phyloP scores from a whole-genome alignment of 306 rosid genomes.

The Glycine latifolia region DNA sequence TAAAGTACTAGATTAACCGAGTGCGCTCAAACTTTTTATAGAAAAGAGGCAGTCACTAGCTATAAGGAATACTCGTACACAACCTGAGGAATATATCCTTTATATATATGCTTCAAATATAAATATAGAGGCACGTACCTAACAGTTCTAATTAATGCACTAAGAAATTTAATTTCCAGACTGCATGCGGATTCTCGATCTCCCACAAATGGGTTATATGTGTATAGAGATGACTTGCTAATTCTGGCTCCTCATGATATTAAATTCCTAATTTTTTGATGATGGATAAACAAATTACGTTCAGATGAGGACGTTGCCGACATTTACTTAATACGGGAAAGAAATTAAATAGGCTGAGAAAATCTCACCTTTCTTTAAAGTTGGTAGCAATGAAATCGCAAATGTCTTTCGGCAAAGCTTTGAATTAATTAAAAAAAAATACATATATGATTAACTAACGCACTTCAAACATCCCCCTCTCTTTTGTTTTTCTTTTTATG shows the following conservation, averaged over 20 bases:
- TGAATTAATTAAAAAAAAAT: neutral
- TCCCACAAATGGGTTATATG: neutral
- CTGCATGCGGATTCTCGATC: conserved; percentile 13
- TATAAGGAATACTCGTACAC: conserved; percentile 48
- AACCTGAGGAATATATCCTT: conserved; percentile 54
- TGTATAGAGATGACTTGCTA: neutral
- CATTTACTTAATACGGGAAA: neutral
- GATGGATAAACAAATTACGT: neutral
- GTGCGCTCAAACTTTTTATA: conserved; percentile 49
- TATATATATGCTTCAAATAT: conserved; percentile 34
- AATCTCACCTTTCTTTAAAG: conserved; percentile 11
- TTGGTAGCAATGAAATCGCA: neutral
- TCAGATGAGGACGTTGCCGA: neutral
- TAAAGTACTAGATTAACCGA: conserved; percentile 41
- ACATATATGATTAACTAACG: neutral
- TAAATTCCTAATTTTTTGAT: neutral
- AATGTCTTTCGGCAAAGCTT: conserved; percentile 27
- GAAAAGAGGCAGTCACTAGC: conserved; percentile 51
- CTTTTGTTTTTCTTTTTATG: no score
- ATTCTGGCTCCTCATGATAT: conserved; percentile 18
- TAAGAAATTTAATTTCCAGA: conserved; percentile 9
- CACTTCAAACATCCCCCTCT: neutral
- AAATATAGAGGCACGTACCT: conserved; percentile 34
- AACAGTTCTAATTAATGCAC: neutral
- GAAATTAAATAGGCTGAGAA: neutral